phyloP scores from a whole-genome alignment of 768 basidiomycete species.

The Lactarius psammicola region DNA sequence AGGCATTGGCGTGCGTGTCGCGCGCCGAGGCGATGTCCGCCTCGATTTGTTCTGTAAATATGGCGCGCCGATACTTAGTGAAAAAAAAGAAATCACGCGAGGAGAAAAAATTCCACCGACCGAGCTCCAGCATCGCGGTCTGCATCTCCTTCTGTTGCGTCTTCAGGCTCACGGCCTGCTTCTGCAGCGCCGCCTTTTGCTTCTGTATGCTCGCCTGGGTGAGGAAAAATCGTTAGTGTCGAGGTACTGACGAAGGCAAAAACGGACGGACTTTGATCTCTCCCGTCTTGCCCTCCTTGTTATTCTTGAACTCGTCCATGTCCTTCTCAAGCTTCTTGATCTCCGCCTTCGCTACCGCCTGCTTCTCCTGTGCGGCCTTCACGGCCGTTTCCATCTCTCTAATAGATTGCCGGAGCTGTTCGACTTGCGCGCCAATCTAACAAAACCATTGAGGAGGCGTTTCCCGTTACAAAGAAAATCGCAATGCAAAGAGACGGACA shows the following conservation, averaged over 20 bases:
- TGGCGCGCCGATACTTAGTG: neutral
- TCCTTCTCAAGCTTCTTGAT: slow-evolving; percentile 89
- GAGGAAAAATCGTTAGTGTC: neutral
- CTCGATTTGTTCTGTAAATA: slow-evolving; percentile 70
- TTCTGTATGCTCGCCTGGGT: slow-evolving; percentile 71
- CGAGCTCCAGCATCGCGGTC: slow-evolving; percentile 82
- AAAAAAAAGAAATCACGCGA: neutral
- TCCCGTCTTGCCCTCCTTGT: slow-evolving; percentile 95
- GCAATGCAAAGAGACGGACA: neutral
- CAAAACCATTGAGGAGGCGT: too few species aligned
- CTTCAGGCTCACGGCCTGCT: slow-evolving; percentile 79
- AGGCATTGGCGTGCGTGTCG: slow-evolving; percentile 8
- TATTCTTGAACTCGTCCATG: slow-evolving; percentile 98
- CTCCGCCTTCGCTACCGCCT: slow-evolving; percentile 72
- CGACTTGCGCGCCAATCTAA: slow-evolving; percentile 81
- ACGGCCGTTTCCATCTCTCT: slow-evolving; percentile 55
- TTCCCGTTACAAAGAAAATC: neutral
- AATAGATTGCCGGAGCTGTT: slow-evolving; percentile 64
- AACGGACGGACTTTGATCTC: slow-evolving; percentile 71
- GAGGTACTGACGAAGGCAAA: neutral
- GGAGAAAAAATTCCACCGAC: slow-evolving; percentile 48
- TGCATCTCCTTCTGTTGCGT: slow-evolving; percentile 87
- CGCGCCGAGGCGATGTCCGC: slow-evolving; percentile 51
- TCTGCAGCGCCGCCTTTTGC: slow-evolving; percentile 78
- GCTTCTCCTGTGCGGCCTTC: slow-evolving; percentile 69